phyloP scores from a whole-genome alignment of 345 rosid species.

The Carallia brachiata region DNA sequence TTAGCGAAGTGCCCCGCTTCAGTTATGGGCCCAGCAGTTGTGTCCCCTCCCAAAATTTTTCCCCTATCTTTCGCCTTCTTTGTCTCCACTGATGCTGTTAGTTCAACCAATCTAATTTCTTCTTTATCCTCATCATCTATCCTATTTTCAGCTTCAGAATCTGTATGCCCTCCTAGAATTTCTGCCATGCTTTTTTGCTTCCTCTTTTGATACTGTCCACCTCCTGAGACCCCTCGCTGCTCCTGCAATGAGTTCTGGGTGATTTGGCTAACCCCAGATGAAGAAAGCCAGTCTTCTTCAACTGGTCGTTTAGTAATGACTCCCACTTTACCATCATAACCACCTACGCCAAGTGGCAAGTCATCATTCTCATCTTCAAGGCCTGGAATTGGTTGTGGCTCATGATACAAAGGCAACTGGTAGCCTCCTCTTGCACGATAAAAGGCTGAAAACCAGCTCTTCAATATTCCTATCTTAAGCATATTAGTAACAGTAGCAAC shows the following conservation, averaged over 20 bases:
- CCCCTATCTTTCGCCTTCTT: slow-evolving; percentile 34
- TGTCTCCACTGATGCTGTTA: neutral
- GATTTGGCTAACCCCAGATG: slow-evolving; percentile 24
- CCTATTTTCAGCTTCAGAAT: neutral
- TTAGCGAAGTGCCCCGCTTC: slow-evolving; percentile 6
- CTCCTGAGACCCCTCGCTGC: no score
- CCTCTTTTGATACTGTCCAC: slow-evolving; percentile 33
- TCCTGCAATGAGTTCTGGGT: no score
- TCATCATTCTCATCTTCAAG: slow-evolving; percentile 58
- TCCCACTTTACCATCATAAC: slow-evolving; percentile 26
- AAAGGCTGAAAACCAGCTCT: slow-evolving; percentile 71
- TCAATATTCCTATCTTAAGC: slow-evolving; percentile 55
- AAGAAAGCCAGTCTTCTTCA: slow-evolving; percentile 44
- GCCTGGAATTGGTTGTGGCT: slow-evolving; percentile 56
- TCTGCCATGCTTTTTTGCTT: slow-evolving; percentile 30
- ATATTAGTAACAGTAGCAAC: slow-evolving; percentile 23
- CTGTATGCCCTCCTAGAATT: neutral
- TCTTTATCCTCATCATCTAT: neutral
- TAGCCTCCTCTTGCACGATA: slow-evolving; percentile 48
- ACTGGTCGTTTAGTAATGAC: slow-evolving; percentile 36
- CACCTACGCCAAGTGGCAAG: slow-evolving; percentile 23
- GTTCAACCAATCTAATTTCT: neutral
- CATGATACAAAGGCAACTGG: slow-evolving; percentile 45
- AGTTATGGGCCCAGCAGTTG: slow-evolving; percentile 12
- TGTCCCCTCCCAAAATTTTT: slow-evolving; percentile 17